Percentiles rank a stretch among this genome's conserved stretches.
These are phyloP conservation scores for Rubia balearica DNA, from an alignment of 305 asterid species.

Conservation along the genomic window DNA sequence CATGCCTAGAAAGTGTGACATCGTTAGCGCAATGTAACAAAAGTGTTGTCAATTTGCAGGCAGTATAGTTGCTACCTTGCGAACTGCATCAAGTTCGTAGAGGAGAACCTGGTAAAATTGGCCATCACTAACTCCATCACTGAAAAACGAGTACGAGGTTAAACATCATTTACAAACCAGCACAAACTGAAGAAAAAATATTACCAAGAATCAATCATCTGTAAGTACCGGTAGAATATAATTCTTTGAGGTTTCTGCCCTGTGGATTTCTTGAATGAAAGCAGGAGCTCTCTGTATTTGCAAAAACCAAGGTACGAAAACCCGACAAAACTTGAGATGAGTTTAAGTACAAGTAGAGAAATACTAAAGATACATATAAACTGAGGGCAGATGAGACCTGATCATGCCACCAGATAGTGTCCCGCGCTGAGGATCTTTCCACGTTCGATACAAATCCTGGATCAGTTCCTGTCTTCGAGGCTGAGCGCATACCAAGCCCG, in stretches of 20 bases:
- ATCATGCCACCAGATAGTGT: constrained; percentile 39
- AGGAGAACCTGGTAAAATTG: constrained; percentile 38
- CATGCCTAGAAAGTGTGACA: constrained; percentile 29
- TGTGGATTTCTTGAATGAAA: constrained; percentile 31
- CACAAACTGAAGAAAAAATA: neutral
- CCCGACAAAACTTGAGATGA: neutral
- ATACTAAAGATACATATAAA: neutral
- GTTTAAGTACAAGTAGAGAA: neutral
- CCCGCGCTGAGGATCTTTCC: constrained; percentile 34
- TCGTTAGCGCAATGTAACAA: neutral
- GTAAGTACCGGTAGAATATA: constrained; percentile 31
- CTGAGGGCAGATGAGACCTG: constrained; percentile 17
- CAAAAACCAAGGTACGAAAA: neutral
- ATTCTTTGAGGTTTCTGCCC: constrained; percentile 37
- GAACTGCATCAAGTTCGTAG: constrained; percentile 36
- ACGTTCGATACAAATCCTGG: constrained; percentile 32
- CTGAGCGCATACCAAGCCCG: constrained; percentile 36
- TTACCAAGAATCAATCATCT: neutral
- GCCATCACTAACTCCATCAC: constrained; percentile 42
- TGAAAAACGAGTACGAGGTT: constrained; percentile 7
- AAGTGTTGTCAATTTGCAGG: neutral
- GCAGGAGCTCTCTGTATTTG: constrained; percentile 27
- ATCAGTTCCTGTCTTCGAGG: constrained; percentile 38
- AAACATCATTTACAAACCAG: neutral
- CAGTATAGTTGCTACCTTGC: constrained; percentile 27